Conservation (phyloP, 495 filamentous ascomycete species). For the Hyaloscypha finlandica region DNA sequence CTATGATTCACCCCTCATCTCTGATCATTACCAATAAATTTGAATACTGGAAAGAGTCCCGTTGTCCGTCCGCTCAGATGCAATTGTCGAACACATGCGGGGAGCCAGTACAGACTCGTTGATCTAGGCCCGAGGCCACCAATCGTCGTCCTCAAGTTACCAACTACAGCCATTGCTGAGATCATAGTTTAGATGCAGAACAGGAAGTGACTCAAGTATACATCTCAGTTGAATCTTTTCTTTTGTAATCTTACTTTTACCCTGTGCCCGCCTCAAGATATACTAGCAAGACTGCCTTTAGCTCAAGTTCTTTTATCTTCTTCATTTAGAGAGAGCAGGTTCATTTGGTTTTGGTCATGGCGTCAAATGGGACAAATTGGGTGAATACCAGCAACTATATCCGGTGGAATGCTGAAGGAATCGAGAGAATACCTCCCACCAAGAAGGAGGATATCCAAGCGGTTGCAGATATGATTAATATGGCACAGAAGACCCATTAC, state of each 20-base stretch:
- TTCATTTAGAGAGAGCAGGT: neutral
- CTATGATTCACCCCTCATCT: neutral
- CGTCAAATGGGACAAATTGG: constrained; percentile 1
- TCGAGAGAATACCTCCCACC: constrained; percentile 43
- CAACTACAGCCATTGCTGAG: neutral
- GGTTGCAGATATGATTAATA: constrained; percentile 48
- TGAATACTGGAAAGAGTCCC: no score
- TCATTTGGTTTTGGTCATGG: neutral
- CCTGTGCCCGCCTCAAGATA: neutral
- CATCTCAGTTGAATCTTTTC: no score
- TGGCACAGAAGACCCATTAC: constrained; percentile 48
- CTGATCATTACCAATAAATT: no score
- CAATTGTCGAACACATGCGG: neutral
- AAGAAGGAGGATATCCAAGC: constrained; percentile 49
- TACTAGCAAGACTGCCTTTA: neutral
- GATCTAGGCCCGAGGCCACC: neutral
- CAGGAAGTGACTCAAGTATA: neutral
- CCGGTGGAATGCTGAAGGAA: constrained; percentile 43
- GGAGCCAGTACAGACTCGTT: neutral
- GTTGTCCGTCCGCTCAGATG: neutral
- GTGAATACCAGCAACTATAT: constrained; percentile 37
- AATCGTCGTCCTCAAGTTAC: neutral
- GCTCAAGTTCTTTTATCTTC: neutral
- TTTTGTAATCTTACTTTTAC: neutral
- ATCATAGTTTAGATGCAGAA: constrained; percentile 7